Percentiles rank a stretch among this genome's conserved stretches.
Conservation (phyloP, 2,329 filamentous ascomycete genomes). For the Beauveria sp. region DNA sequence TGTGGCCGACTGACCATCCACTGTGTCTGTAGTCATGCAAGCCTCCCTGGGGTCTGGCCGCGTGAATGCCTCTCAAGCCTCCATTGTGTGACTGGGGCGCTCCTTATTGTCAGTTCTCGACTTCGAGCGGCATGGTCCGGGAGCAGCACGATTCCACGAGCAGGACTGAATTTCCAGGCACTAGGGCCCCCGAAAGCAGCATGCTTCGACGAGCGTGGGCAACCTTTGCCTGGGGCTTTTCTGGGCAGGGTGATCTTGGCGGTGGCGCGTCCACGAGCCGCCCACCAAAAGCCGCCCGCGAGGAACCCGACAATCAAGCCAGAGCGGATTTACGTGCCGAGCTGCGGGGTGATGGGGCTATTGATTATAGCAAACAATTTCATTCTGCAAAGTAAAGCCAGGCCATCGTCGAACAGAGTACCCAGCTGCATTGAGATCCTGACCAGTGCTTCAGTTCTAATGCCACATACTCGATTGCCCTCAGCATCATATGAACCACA, state of each 20-base stretch:
- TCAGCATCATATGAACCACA: background rate
- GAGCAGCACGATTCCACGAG: background rate
- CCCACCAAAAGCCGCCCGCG: no score
- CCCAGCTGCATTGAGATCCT: background rate
- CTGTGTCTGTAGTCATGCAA: no score
- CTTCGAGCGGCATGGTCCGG: background rate
- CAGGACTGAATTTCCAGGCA: background rate
- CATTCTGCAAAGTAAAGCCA: background rate
- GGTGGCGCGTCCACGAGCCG: background rate
- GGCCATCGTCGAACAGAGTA: background rate
- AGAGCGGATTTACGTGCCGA: background rate
- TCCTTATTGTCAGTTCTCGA: background rate
- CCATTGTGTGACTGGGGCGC: background rate
- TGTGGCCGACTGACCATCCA: no score
- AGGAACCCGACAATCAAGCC: background rate
- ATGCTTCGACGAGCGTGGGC: background rate
- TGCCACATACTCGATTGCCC: background rate
- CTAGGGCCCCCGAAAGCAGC: background rate
- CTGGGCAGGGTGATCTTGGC: background rate
- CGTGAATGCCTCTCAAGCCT: no score
- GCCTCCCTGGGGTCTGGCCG: no score
- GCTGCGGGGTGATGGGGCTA: background rate
- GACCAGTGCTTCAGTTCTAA: background rate
- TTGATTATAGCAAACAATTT: background rate
- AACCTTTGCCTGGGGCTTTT: background rate